A percentile compares a stretch with the other conserved stretches of the same genome.
Evolutionary conservation across 176 grass and related monocot species (phyloP).

Genomic region (Poa pratensis): DNA sequence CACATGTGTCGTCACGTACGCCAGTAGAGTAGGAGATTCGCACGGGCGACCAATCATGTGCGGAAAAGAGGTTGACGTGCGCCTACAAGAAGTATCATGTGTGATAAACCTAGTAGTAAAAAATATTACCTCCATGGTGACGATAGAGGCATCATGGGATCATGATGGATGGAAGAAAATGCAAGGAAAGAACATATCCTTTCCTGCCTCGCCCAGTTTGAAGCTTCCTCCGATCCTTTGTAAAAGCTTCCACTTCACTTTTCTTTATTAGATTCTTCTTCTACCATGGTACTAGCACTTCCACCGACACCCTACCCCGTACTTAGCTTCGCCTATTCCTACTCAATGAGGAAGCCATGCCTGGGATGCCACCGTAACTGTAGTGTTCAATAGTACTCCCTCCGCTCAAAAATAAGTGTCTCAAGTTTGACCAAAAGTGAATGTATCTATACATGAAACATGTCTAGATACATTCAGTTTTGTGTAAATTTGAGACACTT

Average conservation of each 20-base stretch:
- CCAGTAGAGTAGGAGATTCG: background rate
- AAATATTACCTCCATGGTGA: background rate
- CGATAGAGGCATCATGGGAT: background rate
- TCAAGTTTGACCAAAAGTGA: too few species aligned
- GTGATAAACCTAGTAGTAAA: too few species aligned
- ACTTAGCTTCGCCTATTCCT: too few species aligned
- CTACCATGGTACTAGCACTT: background rate
- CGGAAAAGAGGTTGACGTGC: background rate
- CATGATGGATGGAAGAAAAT: conserved; percentile 42
- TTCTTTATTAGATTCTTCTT: conserved; percentile 5
- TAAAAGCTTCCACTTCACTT: background rate
- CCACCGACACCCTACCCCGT: background rate
- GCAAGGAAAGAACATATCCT: conserved; percentile 63
- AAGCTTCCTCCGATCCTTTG: conserved; percentile 19
- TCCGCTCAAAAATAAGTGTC: too few species aligned
- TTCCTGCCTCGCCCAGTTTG: conserved; percentile 41
- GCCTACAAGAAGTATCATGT: too few species aligned
- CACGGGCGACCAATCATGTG: conserved; percentile 6
- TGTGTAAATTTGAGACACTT: too few species aligned
- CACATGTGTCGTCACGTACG: background rate
- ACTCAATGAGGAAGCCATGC: too few species aligned
- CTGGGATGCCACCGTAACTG: too few species aligned
- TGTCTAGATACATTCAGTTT: too few species aligned
- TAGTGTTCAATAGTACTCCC: too few species aligned
- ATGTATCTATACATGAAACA: too few species aligned